Evolutionary conservation across 2,329 filamentous ascomycete genomes (phyloP).

Genomic region (Helotiales sp.): DNA sequence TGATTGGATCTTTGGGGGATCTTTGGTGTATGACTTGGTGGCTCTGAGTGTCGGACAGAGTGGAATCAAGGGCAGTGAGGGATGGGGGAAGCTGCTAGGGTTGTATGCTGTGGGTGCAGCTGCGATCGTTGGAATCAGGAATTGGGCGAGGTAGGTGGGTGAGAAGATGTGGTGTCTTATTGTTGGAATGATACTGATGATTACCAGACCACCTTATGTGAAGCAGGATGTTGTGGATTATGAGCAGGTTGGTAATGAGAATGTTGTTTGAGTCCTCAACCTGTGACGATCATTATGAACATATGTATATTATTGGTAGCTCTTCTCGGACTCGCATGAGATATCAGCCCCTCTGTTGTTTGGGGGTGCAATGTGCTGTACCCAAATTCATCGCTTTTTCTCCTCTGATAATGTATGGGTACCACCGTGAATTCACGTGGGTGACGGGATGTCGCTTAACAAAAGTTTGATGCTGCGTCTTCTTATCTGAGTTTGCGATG

Average conservation of each 20-base stretch:
- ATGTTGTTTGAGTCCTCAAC: constrained; percentile 5
- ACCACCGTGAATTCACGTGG: too few relatives aligned
- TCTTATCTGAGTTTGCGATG: too few relatives aligned
- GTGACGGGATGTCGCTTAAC: too few relatives aligned
- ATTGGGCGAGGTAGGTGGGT: constrained; percentile 49
- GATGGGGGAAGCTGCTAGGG: constrained; percentile 52
- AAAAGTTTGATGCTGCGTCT: too few relatives aligned
- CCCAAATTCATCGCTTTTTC: too few relatives aligned
- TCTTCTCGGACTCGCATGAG: too few relatives aligned
- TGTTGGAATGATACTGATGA: constrained; percentile 10
- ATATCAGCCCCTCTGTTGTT: too few relatives aligned
- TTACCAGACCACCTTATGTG: constrained; percentile 24
- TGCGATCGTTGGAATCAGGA: constrained; percentile 52
- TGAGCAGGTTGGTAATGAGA: constrained; percentile 20
- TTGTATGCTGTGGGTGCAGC: constrained; percentile 52
- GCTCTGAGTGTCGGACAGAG: constrained; percentile 54
- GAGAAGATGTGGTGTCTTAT: neutral
- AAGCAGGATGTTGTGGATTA: constrained; percentile 19
- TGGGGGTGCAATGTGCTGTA: too few relatives aligned
- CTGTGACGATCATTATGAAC: neutral
- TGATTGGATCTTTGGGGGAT: constrained; percentile 62
- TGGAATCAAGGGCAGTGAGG: constrained; percentile 37
- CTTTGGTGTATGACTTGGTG: constrained; percentile 58
- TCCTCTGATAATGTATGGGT: too few relatives aligned
- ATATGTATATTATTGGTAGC: too few relatives aligned